Base-by-base conservation (phyloP, 1,139 yeast genomes). In the Zhuliangozyma blackwelliae region DNA sequence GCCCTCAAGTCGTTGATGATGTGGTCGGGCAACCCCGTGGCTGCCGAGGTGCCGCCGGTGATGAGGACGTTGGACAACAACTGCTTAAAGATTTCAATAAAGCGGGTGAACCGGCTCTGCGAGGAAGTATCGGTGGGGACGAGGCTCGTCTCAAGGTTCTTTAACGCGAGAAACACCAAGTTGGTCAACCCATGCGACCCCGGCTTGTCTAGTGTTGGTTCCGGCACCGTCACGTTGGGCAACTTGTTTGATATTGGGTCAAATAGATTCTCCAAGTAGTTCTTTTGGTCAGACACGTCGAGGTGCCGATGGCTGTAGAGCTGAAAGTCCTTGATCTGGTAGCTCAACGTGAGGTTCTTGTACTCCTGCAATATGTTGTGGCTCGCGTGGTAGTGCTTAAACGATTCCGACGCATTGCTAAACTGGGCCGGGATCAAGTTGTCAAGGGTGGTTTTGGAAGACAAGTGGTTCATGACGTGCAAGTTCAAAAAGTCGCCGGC, bases 401-500 rank as follows among this genome's bases (percentile, higher is more conserved):
- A 77, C 3, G 83, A 75, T 9, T 67, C 71, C 7, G 73, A 55
- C 12, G 57, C 55, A 10, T 44, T 35, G 16, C 40, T 40, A 36
- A 44, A 60, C 29, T 51, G 47, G 12, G 43, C 40, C 5, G 72
- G 70, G 31, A 64, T 40, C 39, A 65, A 55, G 34, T 52, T 49
- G 32, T 60, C 61, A 29, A 52, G 39, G 16, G 49, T 55, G 10
- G 61, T 57, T 37, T 61, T 54, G 6, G 54, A 45, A 35, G 55
- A 60, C 31, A 74, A 62, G 43, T 57, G 68, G 51, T 71, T 58
- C 46, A 72, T 52, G 1, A 67, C 59, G 52, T 80, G 82, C 40
- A 77, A 65, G 54, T 79, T 81, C 40, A 79, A 56, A 56, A 77
- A 84, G 52, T 82, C 84, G 8, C 92, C 92, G 7, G 82, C 89